phyloP scores from a whole-genome alignment of 2,329 filamentous ascomycete species.

The Ceratocystis cacaofunesta region DNA sequence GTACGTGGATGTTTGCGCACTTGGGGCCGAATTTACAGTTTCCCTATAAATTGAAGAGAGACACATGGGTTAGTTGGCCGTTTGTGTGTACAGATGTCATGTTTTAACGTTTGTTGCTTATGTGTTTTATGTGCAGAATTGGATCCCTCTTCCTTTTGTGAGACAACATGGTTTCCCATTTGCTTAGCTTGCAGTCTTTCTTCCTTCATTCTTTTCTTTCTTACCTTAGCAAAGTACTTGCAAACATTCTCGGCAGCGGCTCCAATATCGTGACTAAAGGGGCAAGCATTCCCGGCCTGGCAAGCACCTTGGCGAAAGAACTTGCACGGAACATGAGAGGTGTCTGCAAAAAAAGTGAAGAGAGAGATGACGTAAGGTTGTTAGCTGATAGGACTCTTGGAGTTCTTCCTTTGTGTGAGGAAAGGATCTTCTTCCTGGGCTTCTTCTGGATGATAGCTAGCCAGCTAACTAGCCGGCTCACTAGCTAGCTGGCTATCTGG shows the following conservation, averaged over 20 bases:
- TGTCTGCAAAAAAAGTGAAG: constrained; percentile 45
- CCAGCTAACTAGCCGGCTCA: too few species aligned
- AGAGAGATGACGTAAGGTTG: background rate
- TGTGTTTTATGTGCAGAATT: background rate
- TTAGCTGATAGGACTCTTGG: background rate
- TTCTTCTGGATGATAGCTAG: too few species aligned
- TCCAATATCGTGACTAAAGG: constrained; percentile 88
- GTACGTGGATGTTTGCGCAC: constrained; percentile 90
- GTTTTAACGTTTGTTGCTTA: too few species aligned
- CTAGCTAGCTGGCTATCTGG: too few species aligned
- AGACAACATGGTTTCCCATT: too few species aligned
- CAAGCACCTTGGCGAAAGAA: constrained; percentile 96
- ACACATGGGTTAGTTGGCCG: background rate
- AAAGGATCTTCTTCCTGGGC: too few species aligned
- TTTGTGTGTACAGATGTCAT: background rate
- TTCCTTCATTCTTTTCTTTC: background rate
- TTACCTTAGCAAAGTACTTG: constrained; percentile 97
- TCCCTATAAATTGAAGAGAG: constrained; percentile 40
- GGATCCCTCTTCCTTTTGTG: background rate
- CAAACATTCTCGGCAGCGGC: constrained; percentile 75
- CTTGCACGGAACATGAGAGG: constrained; percentile 96
- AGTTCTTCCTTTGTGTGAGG: too few species aligned
- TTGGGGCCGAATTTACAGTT: constrained; percentile 99
- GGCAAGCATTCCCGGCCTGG: constrained; percentile 89
- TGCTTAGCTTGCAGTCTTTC: background rate